These are phyloP conservation scores for Isatis tinctoria DNA, from an alignment of 345 rosid species.

Conservation along the genomic window DNA sequence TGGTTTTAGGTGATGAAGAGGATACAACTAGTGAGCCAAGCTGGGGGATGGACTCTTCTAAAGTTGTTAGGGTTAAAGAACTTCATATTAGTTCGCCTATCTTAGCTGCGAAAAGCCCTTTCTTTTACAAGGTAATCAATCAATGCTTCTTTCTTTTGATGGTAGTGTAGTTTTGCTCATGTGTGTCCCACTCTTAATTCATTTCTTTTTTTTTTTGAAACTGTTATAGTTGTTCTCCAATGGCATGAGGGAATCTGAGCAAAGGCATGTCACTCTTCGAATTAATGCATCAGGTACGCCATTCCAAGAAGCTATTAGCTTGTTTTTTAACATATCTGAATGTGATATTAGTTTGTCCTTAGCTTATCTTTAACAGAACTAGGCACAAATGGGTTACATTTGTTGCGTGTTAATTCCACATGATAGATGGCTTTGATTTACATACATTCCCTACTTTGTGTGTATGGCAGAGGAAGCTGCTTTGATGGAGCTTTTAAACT, in stretches of 20 bases:
- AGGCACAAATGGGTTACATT: not conserved
- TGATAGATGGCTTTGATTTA: not conserved
- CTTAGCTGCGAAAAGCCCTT: constrained; percentile 97
- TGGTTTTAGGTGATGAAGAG: constrained; percentile 66
- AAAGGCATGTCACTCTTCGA: constrained; percentile 80
- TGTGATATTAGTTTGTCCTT: not conserved
- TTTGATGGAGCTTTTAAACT: constrained; percentile 89
- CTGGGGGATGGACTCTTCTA: constrained; percentile 81
- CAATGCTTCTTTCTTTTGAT: not conserved
- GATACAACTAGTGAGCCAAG: constrained; percentile 50
- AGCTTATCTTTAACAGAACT: not conserved
- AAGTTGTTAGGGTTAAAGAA: constrained; percentile 68
- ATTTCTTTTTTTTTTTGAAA: not conserved
- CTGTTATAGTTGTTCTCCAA: constrained; percentile 77
- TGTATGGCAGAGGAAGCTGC: constrained; percentile 83
- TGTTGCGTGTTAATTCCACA: not conserved
- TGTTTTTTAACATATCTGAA: not conserved
- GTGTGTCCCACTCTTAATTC: not conserved
- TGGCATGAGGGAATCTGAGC: constrained; percentile 98
- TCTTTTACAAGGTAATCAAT: constrained; percentile 73
- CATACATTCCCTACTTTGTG: not conserved
- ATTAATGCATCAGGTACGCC: constrained; percentile 76
- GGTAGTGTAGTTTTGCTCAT: not conserved
- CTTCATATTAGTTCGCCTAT: constrained; percentile 96
- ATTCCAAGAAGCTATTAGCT: not conserved